Evolutionary conservation across 108 stramenopile species (phyloP).

Genomic region (Fragilariopsis cylindrus): DNA sequence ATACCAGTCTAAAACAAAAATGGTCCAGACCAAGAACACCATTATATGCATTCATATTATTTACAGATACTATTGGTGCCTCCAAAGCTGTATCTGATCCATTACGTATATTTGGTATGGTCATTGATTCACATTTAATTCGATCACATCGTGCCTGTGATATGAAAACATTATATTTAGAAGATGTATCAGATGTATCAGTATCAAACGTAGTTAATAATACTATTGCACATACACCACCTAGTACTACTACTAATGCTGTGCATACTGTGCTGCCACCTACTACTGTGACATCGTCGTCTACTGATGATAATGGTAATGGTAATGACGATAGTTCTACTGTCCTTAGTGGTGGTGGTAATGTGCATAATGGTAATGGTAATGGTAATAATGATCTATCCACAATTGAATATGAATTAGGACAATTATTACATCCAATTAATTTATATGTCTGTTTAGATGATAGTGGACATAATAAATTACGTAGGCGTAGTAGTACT

Average conservation of each 20-base stretch:
- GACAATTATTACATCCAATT: constrained; percentile 50
- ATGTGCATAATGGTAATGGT: too few relatives aligned
- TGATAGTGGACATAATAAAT: constrained; percentile 32
- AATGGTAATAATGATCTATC: constrained; percentile 19
- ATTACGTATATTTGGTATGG: constrained; percentile 80
- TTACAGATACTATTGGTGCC: constrained; percentile 49
- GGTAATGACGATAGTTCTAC: too few relatives aligned
- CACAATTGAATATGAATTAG: constrained; percentile 66
- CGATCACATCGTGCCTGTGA: constrained; percentile 51
- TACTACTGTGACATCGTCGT: too few relatives aligned
- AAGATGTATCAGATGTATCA: constrained; percentile 43
- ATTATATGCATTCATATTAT: constrained; percentile 71
- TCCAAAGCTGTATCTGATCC: constrained; percentile 45
- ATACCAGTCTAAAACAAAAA: constrained; percentile 9
- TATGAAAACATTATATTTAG: constrained; percentile 65
- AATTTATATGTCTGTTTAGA: constrained; percentile 59
- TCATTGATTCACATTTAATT: constrained; percentile 65
- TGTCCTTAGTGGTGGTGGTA: too few relatives aligned
- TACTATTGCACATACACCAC: too few relatives aligned
- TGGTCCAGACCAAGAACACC: constrained; percentile 69
- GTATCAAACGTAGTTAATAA: too few relatives aligned
- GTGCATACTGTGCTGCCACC: constrained; percentile 8
- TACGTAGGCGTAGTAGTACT: too few relatives aligned
- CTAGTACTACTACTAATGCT: too few relatives aligned
- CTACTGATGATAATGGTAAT: too few relatives aligned